A percentile compares a stretch with the other conserved stretches of the same genome.
These are phyloP conservation scores for Podospora comata DNA, from an alignment of 495 filamentous ascomycete genomes.

Conservation along the genomic window DNA sequence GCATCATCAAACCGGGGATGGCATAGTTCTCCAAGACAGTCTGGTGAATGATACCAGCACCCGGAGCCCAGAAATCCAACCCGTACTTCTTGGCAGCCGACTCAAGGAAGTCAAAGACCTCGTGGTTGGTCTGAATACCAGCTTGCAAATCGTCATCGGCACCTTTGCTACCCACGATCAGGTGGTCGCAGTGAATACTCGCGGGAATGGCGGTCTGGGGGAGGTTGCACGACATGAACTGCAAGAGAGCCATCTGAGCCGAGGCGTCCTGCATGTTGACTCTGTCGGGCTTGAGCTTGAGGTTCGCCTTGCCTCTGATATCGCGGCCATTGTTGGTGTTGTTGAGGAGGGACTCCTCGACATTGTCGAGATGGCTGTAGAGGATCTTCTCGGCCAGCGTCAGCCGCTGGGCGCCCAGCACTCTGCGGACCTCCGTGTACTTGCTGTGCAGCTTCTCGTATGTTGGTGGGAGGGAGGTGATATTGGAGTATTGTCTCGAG, in stretches of 20 bases:
- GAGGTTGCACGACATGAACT: constrained; percentile 97
- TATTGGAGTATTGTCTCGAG: constrained; percentile 27
- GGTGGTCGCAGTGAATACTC: constrained; percentile 97
- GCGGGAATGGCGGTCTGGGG: constrained; percentile 91
- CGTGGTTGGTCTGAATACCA: constrained; percentile 87
- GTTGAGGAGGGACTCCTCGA: constrained; percentile 77
- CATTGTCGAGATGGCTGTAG: constrained; percentile 88
- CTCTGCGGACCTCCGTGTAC: constrained; percentile 60
- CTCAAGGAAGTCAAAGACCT: constrained; percentile 96
- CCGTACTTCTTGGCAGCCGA: constrained; percentile 93
- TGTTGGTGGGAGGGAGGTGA: constrained; percentile 39
- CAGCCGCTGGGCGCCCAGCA: constrained; percentile 67
- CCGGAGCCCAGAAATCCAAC: constrained; percentile 98
- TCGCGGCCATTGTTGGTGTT: constrained; percentile 74
- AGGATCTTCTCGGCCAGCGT: constrained; percentile 97
- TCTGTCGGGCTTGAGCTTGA: constrained; percentile 96
- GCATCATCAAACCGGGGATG: constrained; percentile 96
- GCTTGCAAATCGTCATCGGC: constrained; percentile 83
- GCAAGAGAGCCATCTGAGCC: constrained; percentile 94
- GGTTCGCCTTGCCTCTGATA: constrained; percentile 82
- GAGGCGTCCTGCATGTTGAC: constrained; percentile 99
- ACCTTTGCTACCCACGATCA: constrained; percentile 92
- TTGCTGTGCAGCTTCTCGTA: constrained; percentile 47
- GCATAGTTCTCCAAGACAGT: constrained; percentile 98
- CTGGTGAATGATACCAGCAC: constrained; percentile 99